Base-by-base conservation (phyloP, 176 grass and related monocot species). In the Oryza brachyantha region DNA sequence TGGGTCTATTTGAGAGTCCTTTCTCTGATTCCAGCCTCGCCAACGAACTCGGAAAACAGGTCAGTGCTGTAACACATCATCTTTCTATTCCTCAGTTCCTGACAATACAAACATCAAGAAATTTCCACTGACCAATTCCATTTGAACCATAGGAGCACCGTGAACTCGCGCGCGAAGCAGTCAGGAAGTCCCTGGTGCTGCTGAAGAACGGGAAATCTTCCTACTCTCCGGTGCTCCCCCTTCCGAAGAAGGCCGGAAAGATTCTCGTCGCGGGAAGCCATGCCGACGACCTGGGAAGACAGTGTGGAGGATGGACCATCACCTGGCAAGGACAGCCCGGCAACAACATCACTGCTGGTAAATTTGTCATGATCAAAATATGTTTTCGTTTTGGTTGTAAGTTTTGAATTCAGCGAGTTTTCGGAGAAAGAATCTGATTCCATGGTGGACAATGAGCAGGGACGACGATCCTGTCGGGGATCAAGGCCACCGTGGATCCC, bases 241-340 rank as follows among this genome's bases (percentile, higher is more conserved):
- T 91, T 58, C 80, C 80, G 1, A 94, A 88, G 84, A 94, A 94
- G 68, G 76, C 89, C 0, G 27, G 68, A 25, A 91, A 83, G 64
- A 94, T 94, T 70, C 86, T 94, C 0, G 89, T 94, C 25, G 80
- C 86, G 0, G 92, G 92, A 21, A 88, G 83, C 76, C 92, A 94
- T 69, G 88, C 92, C 1, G 80, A 91, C 24, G 79, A 94, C 79
- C 31, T 94, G 25, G 92, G 89, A 39, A 75, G 66, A 54, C 92
- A 94, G 13, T 94, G 92, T 24, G 92, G 92, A 66, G 92, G 92
- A 5, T 94, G 92, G 92, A 94, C 92, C 0, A 89, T 94, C 34
- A 75, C 79, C 2, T 94, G 92, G 92, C 92, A 94, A 78, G 92
- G 92, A 61, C 29, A 76, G 13, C 4, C 40, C 13, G 92, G 92